phyloP scores from a whole-genome alignment of 805 yeast genomes.

The Ogataea degrootiae region DNA sequence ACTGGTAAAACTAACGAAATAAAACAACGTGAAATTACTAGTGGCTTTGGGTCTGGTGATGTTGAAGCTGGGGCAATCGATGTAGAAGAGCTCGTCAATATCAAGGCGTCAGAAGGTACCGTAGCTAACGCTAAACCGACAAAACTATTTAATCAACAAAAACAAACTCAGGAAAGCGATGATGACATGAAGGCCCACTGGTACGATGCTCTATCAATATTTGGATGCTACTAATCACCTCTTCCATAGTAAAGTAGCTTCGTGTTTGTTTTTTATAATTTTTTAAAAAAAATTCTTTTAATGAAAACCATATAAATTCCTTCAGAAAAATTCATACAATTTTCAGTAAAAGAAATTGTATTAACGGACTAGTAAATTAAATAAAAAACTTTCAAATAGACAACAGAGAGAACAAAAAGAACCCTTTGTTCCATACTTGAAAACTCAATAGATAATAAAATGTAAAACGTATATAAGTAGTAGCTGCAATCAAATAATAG shows the following conservation, averaged over 20 bases:
- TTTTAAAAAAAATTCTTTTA: not conserved
- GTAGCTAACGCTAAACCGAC: too few species aligned
- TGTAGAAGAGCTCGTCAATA: too few species aligned
- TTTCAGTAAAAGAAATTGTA: not conserved
- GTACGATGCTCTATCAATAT: not conserved
- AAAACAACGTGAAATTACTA: too few species aligned
- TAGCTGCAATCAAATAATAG: not conserved
- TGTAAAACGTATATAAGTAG: not conserved
- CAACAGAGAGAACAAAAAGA: too few species aligned
- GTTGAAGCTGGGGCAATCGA: too few species aligned
- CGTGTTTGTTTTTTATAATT: not conserved
- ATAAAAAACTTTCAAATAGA: too few species aligned
- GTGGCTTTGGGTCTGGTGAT: too few species aligned
- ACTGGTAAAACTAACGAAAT: too few species aligned
- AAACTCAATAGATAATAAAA: not conserved
- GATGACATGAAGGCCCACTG: not conserved
- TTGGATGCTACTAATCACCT: not conserved
- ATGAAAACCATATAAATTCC: not conserved
- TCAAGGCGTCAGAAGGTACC: too few species aligned
- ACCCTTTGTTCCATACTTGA: not conserved
- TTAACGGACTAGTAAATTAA: too few species aligned
- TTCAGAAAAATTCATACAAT: not conserved
- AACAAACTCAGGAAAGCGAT: not conserved
- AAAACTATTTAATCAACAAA: too few species aligned
- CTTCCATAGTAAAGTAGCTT: too few species aligned